A percentile compares a stretch with the other conserved stretches of the same genome.
Evolutionary conservation across 805 yeast species (phyloP).

Genomic region (Candida ficus): DNA sequence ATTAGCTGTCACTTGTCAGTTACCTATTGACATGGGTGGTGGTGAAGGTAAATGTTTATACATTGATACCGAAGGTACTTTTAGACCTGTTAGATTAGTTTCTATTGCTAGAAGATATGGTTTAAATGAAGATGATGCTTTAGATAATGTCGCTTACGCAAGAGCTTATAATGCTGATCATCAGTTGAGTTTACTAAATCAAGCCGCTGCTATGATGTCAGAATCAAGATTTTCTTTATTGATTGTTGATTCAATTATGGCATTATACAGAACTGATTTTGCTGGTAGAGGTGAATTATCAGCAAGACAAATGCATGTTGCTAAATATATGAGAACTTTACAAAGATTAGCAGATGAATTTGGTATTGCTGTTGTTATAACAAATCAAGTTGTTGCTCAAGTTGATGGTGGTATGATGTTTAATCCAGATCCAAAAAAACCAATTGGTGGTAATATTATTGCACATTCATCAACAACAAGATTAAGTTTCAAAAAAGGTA

Average conservation of each 20-base stretch:
- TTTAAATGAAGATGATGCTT: slow-evolving; percentile 86
- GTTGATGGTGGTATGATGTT: slow-evolving; percentile 82
- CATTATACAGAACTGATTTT: slow-evolving; percentile 89
- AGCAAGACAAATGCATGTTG: slow-evolving; percentile 92
- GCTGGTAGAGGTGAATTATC: slow-evolving; percentile 94
- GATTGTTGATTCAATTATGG: slow-evolving; percentile 97
- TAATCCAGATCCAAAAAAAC: slow-evolving; percentile 96
- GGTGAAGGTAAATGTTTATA: slow-evolving; percentile 97
- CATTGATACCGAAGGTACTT: slow-evolving; percentile 96
- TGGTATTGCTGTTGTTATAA: slow-evolving; percentile 94
- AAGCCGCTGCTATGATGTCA: slow-evolving; percentile 95
- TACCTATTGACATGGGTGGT: slow-evolving; percentile 96
- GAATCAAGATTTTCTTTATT: slow-evolving; percentile 85
- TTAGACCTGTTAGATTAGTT: slow-evolving; percentile 84
- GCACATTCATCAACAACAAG: slow-evolving; percentile 97
- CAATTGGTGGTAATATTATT: slow-evolving; percentile 96
- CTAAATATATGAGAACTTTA: slow-evolving; percentile 83
- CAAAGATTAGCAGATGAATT: slow-evolving; percentile 96
- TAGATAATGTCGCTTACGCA: slow-evolving; percentile 96
- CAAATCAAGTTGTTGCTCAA: slow-evolving; percentile 96
- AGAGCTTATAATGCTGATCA: slow-evolving; percentile 97
- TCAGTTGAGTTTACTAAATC: slow-evolving; percentile 77
- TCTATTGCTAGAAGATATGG: slow-evolving; percentile 92
- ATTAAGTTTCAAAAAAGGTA: slow-evolving; percentile 82
- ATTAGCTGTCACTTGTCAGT: slow-evolving; percentile 91